Base-by-base conservation (phyloP, 2,329 filamentous ascomycete genomes). In the Tolypocladium pustulatum region DNA sequence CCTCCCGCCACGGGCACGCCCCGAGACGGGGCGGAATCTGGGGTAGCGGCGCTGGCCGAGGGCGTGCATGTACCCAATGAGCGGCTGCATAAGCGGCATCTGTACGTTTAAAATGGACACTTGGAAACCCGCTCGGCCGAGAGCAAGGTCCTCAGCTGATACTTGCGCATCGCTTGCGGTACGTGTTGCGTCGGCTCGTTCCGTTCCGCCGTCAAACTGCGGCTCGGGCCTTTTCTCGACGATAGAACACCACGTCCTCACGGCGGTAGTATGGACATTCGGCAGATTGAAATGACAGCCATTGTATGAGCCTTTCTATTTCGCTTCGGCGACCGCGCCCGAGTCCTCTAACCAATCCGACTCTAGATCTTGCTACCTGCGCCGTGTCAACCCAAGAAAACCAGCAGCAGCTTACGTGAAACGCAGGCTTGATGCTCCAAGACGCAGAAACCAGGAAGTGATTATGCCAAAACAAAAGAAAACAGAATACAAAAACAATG, bases 341-440 rank as follows among this genome's bases (percentile, higher is more conserved):
- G 30, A 8, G 27, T 12, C 49, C 10, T 36, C 49, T 32, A 32
- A 12, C 46, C 22, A 13, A 36, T 64, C 61, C 62, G 60, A 59
- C 32, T 51, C 60, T 63, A 68, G 56, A 69, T 68, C 66, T 67
- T 68, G 59, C 67, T 67, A 62, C 62, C 66, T 69, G 58, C 62
- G 61, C 66, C 65, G 61, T 63, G 64, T 57, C 57, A 67, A 66
- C 58, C 46, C 56, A 22, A 37, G 34, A 53, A 52, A n/a, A n/a
- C 20, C 49, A 53, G 30, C 46, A n/a, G 17, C 49, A 34, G 49
- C 30, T 17, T 51, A 27, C 27, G 10, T 52, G 17, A 9, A 13
- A 32, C 20, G 30, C 49, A 34, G 30, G 30, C 9, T n/a, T 36
- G 30, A 53, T 36, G 49, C 46, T 32, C 49, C n/a, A 22, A 34